A percentile compares a stretch with the other conserved stretches of the same genome.
Evolutionary conservation across 2,329 filamentous ascomycete species (phyloP).

Genomic region (Pyricularia sp.): DNA sequence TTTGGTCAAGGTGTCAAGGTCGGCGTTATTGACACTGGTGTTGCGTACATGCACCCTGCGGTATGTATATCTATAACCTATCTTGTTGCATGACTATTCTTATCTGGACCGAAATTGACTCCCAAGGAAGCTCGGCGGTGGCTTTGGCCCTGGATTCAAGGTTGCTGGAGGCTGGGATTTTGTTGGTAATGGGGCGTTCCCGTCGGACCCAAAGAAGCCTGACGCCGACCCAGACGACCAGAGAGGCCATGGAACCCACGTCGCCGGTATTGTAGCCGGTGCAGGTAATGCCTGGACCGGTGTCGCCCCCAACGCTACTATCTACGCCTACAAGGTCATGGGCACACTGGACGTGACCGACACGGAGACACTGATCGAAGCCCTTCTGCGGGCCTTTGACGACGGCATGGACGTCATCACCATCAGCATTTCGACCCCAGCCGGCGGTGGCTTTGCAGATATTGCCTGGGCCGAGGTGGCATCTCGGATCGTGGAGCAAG

Average conservation of each 20-base stretch:
- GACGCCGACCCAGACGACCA: slow-evolving; percentile 13
- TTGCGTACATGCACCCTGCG: slow-evolving; percentile 9
- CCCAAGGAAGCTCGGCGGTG: slow-evolving; percentile 14
- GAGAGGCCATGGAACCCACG: slow-evolving; percentile 14
- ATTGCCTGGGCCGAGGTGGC: slow-evolving; percentile 22
- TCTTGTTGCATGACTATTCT: not conserved
- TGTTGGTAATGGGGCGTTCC: slow-evolving; percentile 9
- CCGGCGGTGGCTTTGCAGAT: slow-evolving; percentile 13
- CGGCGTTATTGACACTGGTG: slow-evolving; percentile 9
- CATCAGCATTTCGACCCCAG: not conserved
- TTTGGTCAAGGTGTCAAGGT: slow-evolving; percentile 7
- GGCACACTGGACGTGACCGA: slow-evolving; percentile 8
- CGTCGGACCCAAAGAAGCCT: slow-evolving; percentile 5
- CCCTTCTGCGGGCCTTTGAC: slow-evolving; percentile 11
- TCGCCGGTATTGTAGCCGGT: slow-evolving; percentile 15
- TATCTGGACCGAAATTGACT: not conserved
- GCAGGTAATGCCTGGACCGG: not conserved
- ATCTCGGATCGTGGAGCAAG: slow-evolving; percentile 25
- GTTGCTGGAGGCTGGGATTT: slow-evolving; percentile 13
- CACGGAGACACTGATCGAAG: slow-evolving; percentile 12
- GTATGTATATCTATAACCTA: not conserved
- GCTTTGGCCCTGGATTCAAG: slow-evolving; percentile 12
- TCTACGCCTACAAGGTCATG: slow-evolving; percentile 15
- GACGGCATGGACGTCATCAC: slow-evolving; percentile 12
- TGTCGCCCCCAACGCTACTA: slow-evolving; percentile 5